phyloP scores from a whole-genome alignment of 805 yeast species.

The Metschnikowia shivogae region DNA sequence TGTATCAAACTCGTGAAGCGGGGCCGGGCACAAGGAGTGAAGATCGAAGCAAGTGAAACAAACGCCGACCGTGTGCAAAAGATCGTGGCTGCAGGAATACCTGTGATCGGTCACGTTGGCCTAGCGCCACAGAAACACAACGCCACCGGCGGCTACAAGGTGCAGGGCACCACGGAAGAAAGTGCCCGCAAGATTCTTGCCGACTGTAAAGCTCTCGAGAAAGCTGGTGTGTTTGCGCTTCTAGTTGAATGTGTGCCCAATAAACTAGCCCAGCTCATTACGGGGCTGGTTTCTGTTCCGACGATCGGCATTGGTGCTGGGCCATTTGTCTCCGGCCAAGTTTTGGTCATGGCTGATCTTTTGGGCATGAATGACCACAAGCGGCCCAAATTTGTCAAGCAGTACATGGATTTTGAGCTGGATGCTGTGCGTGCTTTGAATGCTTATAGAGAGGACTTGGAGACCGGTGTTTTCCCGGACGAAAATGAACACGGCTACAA shows the following conservation, averaged over 20 bases:
- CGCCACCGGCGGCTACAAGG: constrained; percentile 78
- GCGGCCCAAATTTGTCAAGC: constrained; percentile 68
- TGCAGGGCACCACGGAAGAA: constrained; percentile 63
- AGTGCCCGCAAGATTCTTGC: constrained; percentile 55
- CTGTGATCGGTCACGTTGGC: constrained; percentile 90
- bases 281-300: constrained; percentile 60
- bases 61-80: constrained; percentile 48
- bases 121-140: constrained; percentile 85
- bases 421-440: constrained; percentile 49
- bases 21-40: constrained; percentile 67
- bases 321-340: constrained; percentile 77
- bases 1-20: constrained; percentile 50
- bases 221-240: constrained; percentile 71
- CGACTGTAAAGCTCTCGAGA: constrained; percentile 67
- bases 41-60: constrained; percentile 77
- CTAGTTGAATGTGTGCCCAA: constrained; percentile 87
- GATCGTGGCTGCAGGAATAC: constrained; percentile 68
- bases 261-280: constrained; percentile 60
- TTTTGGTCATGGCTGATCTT: constrained; percentile 79
- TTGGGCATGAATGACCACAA: constrained; percentile 60
- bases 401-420: constrained; percentile 51
- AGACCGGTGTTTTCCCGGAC: constrained; percentile 53
- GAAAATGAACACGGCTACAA: constrained; percentile 59
- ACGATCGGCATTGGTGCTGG: constrained; percentile 98
- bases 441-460: constrained; percentile 59